Conservation (phyloP, 495 filamentous ascomycete species). For the Talaromyces nanjingensis region DNA sequence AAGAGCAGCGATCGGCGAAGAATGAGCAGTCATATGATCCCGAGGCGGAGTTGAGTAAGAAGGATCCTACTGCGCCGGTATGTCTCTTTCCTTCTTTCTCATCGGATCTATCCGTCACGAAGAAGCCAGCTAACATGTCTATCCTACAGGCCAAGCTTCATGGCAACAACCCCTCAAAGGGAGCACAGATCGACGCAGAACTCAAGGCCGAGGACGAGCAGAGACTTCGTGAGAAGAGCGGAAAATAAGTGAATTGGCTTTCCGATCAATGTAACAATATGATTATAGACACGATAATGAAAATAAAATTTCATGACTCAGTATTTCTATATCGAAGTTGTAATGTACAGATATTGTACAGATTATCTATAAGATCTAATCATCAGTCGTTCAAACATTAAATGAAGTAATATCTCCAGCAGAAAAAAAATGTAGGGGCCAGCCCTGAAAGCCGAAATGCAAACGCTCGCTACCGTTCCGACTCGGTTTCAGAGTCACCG, state of each 20-base stretch:
- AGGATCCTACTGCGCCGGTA: slow-evolving; percentile 64
- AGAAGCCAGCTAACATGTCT: neutral
- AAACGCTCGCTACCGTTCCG: neutral
- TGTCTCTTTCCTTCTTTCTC: slow-evolving; percentile 16
- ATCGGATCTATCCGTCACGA: too few species aligned
- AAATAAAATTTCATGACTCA: neutral
- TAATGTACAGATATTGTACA: neutral
- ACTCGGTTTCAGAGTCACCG: slow-evolving; percentile 2
- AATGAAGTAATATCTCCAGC: neutral
- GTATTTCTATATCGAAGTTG: neutral
- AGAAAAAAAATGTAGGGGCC: neutral
- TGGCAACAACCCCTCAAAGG: slow-evolving; percentile 63
- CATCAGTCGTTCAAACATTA: slow-evolving; percentile 3
- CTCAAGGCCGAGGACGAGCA: slow-evolving; percentile 65
- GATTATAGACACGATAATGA: neutral
- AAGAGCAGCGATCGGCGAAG: slow-evolving; percentile 44
- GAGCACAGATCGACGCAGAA: slow-evolving; percentile 65
- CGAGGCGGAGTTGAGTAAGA: slow-evolving; percentile 52
- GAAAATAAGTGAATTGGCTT: slow-evolving; percentile 26
- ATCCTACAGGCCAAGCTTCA: slow-evolving; percentile 54
- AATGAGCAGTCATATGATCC: slow-evolving; percentile 29
- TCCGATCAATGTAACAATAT: neutral
- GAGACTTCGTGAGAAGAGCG: slow-evolving; percentile 54
- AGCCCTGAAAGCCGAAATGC: neutral
- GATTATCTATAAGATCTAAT: neutral